Evolutionary conservation across 225 moss, liverwort and hornwort species (phyloP).

Genomic region (Anthoceros angustus): DNA sequence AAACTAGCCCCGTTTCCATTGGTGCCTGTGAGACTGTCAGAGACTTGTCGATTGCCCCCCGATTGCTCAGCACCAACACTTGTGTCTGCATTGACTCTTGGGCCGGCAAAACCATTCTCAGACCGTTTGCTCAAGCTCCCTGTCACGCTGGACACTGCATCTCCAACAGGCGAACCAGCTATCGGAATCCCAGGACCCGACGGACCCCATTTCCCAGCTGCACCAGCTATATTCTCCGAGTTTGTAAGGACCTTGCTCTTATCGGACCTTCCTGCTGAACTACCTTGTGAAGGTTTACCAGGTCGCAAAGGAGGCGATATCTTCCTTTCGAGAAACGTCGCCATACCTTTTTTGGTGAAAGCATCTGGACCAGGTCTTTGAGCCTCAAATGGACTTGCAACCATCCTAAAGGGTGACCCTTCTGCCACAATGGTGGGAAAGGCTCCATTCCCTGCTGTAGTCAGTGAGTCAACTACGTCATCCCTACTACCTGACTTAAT

Average conservation of each 20-base stretch:
- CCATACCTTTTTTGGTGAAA: conserved; percentile 47
- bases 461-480: conserved; percentile 15
- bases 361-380: conserved; percentile 62
- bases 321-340: conserved; percentile 45
- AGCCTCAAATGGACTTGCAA: conserved; percentile 60
- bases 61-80: neutral
- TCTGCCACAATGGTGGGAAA: neutral
- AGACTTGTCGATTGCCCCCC: neutral
- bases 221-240: conserved; percentile 50
- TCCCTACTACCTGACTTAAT: neutral
- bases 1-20: neutral
- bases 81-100: neutral
- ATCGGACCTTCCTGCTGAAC: neutral
- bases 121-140: conserved; percentile 4
- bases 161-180: conserved; percentile 9
- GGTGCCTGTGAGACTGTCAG: neutral
- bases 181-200: conserved; percentile 28
- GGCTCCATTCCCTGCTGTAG: conserved; percentile 1
- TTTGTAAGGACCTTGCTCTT: conserved; percentile 28
- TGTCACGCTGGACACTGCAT: neutral
- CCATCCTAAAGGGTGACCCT: conserved; percentile 8
- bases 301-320: neutral
- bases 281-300: neutral
- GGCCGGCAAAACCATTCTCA: neutral
- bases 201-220: conserved; percentile 51